Conservation (phyloP, 75 land plant genomes). For the Azolla pinnata region DNA sequence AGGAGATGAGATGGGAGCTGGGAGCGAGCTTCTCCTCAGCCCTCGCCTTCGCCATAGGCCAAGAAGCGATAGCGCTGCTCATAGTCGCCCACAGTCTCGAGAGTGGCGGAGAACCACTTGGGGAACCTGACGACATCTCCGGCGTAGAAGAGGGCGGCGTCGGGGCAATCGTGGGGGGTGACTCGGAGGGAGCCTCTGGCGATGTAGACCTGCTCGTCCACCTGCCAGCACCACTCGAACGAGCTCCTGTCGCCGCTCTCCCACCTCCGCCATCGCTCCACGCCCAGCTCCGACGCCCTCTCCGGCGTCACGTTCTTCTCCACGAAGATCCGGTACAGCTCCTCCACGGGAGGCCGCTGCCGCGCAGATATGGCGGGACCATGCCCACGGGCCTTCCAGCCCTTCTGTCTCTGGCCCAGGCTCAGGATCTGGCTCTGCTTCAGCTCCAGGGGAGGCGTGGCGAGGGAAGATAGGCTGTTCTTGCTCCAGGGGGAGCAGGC, state of each 20-base stretch:
- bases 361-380: slow-evolving; percentile 27
- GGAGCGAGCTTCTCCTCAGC: no score
- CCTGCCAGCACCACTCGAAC: slow-evolving; percentile 79
- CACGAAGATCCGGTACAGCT: slow-evolving; percentile 58
- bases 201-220: slow-evolving; percentile 85
- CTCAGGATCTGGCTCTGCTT: no score
- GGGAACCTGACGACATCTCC: slow-evolving; percentile 95
- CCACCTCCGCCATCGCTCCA: slow-evolving; percentile 75
- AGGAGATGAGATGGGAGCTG: no score
- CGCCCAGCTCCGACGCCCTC: slow-evolving; percentile 58
- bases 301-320: slow-evolving; percentile 49
- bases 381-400: no score
- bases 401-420: no score
- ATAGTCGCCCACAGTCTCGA: slow-evolving; percentile 61
- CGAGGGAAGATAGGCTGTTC: no score
- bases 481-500: no score
- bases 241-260: slow-evolving; percentile 55
- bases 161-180: slow-evolving; percentile 52
- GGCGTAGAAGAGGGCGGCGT: slow-evolving; percentile 46
- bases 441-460: no score
- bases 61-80: slow-evolving; percentile 78
- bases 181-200: slow-evolving; percentile 74
- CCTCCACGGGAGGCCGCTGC: slow-evolving; percentile 55
- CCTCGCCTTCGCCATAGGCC: slow-evolving; percentile 66
- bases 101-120: slow-evolving; percentile 83